Evolutionary conservation across 2,329 filamentous ascomycete species (phyloP), one percentile per base, ranked within the genome.

Genomic region (Rhinocladiella mackenziei): DNA sequence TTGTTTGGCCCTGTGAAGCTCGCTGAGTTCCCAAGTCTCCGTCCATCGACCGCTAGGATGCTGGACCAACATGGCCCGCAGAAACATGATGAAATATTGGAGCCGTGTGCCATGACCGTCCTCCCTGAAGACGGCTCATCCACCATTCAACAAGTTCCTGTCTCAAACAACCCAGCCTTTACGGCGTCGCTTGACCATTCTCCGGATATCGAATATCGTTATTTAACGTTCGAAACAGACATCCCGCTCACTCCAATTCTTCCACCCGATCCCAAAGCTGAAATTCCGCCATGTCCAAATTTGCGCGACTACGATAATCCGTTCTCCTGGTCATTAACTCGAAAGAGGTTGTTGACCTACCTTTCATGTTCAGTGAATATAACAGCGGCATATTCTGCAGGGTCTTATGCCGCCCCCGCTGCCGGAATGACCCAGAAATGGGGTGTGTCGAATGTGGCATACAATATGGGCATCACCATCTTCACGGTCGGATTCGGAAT

Each of bases 401-500:
- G 89, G 2, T 78, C 86, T 2, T 92, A 92, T 63, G 83, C 83
- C 5, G 81, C 87, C 0, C 79, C 85, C 0, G 70, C 81, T 0
- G 63, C 65, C 4, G 75, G 85, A 44, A 80, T 95, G 71, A 76
- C 74, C 1, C 62, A 68, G 2, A 76, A 84, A 57, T 86, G 86
- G 67, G 64, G 75, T 2, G 72, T 86, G 1, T 82, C 80, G 28
- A 68, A 73, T 6, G 73, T 84, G 11, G 81, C 80, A 1, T 75
- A 81, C 10, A 70, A 86, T 5, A 70, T 81, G 2, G 56, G 87
- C 22, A 86, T 95, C 50, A 94, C 88, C 0, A 77, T 80, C 1
- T 96, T 94, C 63, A 92, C 86, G 35, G 58, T 75, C 26, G 89
- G 89, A 3, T 95, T 95, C 56, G 87, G 77, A 0, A 64, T 91